phyloP scores from a whole-genome alignment of 1,139 yeast genomes.

The Hyphopichia khmerensis region DNA sequence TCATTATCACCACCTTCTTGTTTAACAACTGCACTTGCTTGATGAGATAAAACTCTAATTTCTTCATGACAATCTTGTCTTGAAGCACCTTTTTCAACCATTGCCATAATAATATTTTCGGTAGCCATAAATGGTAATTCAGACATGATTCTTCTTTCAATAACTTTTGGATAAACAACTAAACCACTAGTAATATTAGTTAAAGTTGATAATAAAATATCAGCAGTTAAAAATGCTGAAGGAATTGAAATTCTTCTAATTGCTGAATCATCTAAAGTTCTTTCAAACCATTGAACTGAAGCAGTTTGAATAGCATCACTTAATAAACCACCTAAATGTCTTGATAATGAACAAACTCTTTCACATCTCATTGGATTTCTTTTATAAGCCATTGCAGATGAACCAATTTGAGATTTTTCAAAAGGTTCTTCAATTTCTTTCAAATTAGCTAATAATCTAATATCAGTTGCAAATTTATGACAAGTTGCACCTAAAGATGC shows the following conservation, averaged over 20 bases:
- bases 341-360: constrained; percentile 94
- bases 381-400: constrained; percentile 98
- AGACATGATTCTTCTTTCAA: constrained; percentile 90
- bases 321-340: constrained; percentile 90
- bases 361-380: constrained; percentile 99
- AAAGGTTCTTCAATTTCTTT: constrained; percentile 98
- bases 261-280: constrained; percentile 98
- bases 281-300: constrained; percentile 98
- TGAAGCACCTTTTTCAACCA: constrained; percentile 97
- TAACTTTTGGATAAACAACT: constrained; percentile 97
- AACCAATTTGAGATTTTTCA: constrained; percentile 96
- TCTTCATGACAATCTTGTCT: constrained; percentile 99
- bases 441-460: constrained; percentile 91
- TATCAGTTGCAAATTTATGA: constrained; percentile 97
- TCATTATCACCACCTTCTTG: constrained; percentile 99
- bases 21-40: constrained; percentile 96
- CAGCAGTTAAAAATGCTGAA: constrained; percentile 94
- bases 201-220: constrained; percentile 85
- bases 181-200: constrained; percentile 91
- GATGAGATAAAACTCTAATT: constrained; percentile 94
- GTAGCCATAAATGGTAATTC: constrained; percentile 99
- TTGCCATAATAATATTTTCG: constrained; percentile 98
- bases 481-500: constrained; percentile 96
- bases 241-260: constrained; percentile 97
- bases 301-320: constrained; percentile 96